Conservation (phyloP, 1,139 yeast genomes). For the Diutina mesorugosa region DNA sequence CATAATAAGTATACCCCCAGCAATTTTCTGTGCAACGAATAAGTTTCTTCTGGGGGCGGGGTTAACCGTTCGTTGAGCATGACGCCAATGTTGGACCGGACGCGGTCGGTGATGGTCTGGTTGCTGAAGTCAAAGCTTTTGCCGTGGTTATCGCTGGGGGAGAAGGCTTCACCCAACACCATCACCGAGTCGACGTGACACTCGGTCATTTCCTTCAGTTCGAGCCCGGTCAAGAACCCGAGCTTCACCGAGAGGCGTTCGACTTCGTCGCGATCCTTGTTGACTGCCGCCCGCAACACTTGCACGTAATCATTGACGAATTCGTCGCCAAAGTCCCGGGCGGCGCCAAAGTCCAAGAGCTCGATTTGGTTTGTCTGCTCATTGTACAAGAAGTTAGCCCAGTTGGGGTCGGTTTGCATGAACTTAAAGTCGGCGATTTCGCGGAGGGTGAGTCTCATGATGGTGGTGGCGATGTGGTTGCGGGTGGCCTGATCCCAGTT, state of each 20-base stretch:
- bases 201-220: slow-evolving; percentile 72
- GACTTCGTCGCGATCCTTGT: slow-evolving; percentile 52
- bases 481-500: slow-evolving; percentile 62
- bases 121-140: slow-evolving; percentile 54
- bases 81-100: slow-evolving; percentile 68
- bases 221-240: slow-evolving; percentile 89
- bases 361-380: slow-evolving; percentile 54
- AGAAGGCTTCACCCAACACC: slow-evolving; percentile 88
- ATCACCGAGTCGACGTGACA: slow-evolving; percentile 89
- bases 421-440: slow-evolving; percentile 78
- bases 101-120: slow-evolving; percentile 91
- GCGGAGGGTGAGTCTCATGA: slow-evolving; percentile 74
- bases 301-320: slow-evolving; percentile 62
- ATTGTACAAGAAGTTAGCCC: slow-evolving; percentile 94
- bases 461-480: slow-evolving; percentile 71
- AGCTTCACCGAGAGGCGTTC: slow-evolving; percentile 54
- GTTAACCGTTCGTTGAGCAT: slow-evolving; percentile 83
- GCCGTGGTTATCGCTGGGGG: slow-evolving; percentile 35
- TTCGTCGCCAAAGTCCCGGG: slow-evolving; percentile 60
- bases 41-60: slow-evolving; percentile 98
- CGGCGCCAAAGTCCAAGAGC: slow-evolving; percentile 89
- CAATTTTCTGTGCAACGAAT: slow-evolving; percentile 84
- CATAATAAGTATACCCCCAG: slow-evolving; percentile 90
- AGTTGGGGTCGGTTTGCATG: slow-evolving; percentile 99
- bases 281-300: slow-evolving; percentile 67